These are phyloP conservation scores for Bothriochloa decipiens DNA, from an alignment of 176 grass and related monocot species.

Conservation along the genomic window DNA sequence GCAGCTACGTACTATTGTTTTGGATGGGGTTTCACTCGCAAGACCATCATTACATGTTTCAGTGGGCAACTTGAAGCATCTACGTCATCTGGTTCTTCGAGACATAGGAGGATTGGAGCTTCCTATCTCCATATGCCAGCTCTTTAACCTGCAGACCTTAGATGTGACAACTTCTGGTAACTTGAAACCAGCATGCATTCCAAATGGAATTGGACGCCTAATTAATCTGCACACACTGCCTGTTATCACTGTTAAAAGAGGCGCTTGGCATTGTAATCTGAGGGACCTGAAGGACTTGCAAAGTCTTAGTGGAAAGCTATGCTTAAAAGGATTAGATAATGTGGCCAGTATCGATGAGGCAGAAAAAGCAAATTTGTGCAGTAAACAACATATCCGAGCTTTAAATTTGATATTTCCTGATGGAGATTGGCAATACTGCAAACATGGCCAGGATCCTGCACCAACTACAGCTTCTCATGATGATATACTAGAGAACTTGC, in stretches of 20 bases:
- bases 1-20: not conserved
- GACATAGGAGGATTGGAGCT: slow-evolving; percentile 3
- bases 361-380: slow-evolving; percentile 12
- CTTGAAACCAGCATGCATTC: slow-evolving; percentile 21
- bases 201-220: slow-evolving; percentile 23
- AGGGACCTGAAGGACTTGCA: slow-evolving; percentile 31
- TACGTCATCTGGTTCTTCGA: slow-evolving; percentile 32
- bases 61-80: slow-evolving; percentile 37
- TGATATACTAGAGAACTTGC: slow-evolving; percentile 6
- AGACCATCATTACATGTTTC: slow-evolving; percentile 12
- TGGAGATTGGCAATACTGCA: slow-evolving; percentile 18
- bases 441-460: slow-evolving; percentile 10
- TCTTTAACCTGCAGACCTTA: slow-evolving; percentile 38
- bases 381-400: slow-evolving; percentile 23
- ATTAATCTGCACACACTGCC: slow-evolving; percentile 40
- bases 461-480: not conserved
- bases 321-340: slow-evolving; percentile 27
- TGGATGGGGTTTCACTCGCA: not conserved
- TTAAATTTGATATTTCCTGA: slow-evolving; percentile 13
- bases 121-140: not conserved
- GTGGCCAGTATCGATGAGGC: not conserved
- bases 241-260: not conserved
- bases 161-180: slow-evolving; percentile 8
- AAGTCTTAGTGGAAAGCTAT: slow-evolving; percentile 20
- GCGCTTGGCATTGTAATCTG: slow-evolving; percentile 8